Base-by-base conservation (phyloP, 345 rosid species). In the Iberis pinnata region DNA sequence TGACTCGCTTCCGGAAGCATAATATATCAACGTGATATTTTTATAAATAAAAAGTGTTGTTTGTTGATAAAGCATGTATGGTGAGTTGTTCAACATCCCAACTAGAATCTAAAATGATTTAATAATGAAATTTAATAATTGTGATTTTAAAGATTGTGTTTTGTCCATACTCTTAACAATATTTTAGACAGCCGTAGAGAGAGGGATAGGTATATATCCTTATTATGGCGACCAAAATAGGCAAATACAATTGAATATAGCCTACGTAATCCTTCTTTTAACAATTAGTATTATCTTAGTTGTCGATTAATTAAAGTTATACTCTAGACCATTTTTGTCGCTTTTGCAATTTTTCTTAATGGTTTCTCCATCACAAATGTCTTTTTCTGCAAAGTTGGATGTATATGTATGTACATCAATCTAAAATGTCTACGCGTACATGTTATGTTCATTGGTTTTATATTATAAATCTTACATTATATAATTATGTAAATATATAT, bases 61-160 rank as follows among this genome's bases (percentile, higher is more conserved):
- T 18, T 47, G 42, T 48, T 55, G 27, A 50, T 17, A 52, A 27
- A 44, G 43, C 69, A 67, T 43, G 56, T 67, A 67, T 43, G 56
- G 44, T 70, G 73, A 76, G 80, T 64, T 73, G 80, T 73, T 53
- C 63, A 53, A 68, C 71, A 57, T 58, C 73, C 73, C 49, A 63
- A 63, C 69, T 24, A 27, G 40, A 32, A 35, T 51, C 45, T 27
- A 40, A 22, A 56, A 55, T 36, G 39, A 59, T 63, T 51, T n/a
- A 29, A 38, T 24, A 38, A 38, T 49, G 12, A 25, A 17, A 32
- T 46, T 48, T 53, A 46, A 60, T 31, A 17, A 53, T 49, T 43
- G 13, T 15, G 44, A 60, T 64, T 63, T 61, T 64, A 73, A 76
- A 70, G 75, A 70, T 73, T 59, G 35, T 44, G 66, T 67, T 67